phyloP scores from a whole-genome alignment of 2,329 filamentous ascomycete genomes.

The Colletotrichum agaves region DNA sequence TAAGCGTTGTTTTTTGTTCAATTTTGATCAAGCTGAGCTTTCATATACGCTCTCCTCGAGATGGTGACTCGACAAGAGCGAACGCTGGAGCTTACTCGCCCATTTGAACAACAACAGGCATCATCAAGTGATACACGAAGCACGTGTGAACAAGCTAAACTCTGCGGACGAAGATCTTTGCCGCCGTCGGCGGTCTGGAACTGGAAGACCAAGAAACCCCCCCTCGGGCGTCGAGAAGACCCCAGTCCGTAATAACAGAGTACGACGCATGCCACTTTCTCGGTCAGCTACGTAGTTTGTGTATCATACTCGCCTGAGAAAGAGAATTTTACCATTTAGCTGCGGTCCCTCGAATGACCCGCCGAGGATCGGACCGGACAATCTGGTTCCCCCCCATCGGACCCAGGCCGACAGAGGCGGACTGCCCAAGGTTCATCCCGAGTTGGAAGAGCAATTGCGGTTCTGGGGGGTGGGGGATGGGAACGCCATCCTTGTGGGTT shows the following conservation, averaged over 20 bases:
- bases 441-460: neutral
- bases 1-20: neutral
- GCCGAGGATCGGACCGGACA: neutral
- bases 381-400: conserved; percentile 5
- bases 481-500: neutral
- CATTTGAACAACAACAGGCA: too few species aligned
- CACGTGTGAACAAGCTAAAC: too few species aligned
- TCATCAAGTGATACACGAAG: too few species aligned
- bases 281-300: too few species aligned
- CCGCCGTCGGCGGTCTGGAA: conserved; percentile 15
- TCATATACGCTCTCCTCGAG: neutral
- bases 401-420: neutral
- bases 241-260: conserved; percentile 6
- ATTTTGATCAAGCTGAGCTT: conserved; percentile 17
- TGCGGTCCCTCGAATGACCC: neutral
- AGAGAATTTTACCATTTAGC: neutral
- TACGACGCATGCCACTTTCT: neutral
- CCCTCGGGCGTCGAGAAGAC: conserved; percentile 2
- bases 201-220: conserved; percentile 3
- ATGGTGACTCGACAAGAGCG: too few species aligned
- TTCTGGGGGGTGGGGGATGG: neutral
- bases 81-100: too few species aligned
- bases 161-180: conserved; percentile 12
- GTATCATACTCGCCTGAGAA: too few species aligned
- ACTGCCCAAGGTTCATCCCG: neutral